Evolutionary conservation across 148 eudicot genomes (phyloP).

Genomic region (Amaranthus palmeri): DNA sequence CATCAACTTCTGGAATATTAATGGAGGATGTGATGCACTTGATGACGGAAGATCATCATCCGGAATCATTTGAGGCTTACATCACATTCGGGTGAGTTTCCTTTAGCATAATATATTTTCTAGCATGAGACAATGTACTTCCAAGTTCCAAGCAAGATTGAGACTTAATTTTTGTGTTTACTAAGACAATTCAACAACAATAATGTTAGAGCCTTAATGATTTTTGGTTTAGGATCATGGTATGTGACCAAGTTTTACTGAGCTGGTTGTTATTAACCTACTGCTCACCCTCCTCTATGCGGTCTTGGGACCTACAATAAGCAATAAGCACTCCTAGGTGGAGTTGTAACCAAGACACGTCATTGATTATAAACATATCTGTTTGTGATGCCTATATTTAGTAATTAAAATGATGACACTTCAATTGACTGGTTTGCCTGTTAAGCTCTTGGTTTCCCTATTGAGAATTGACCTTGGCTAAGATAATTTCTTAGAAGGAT

Average conservation of each 20-base stretch:
- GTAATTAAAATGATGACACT: background rate
- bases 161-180: background rate
- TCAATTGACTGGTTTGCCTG: background rate
- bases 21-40: conserved; percentile 80
- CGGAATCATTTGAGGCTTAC: conserved; percentile 48
- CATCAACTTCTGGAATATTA: conserved; percentile 87
- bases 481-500: background rate
- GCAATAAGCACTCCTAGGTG: too few relatives aligned
- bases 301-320: too few relatives aligned
- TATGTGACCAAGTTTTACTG: too few relatives aligned
- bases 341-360: too few relatives aligned
- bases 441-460: background rate
- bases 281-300: too few relatives aligned
- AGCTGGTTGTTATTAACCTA: too few relatives aligned
- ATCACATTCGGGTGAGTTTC: conserved; percentile 82
- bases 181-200: background rate
- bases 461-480: background rate
- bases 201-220: too few relatives aligned
- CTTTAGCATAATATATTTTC: background rate
- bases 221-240: too few relatives aligned
- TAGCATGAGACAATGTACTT: background rate
- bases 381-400: background rate
- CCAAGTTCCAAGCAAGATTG: background rate
- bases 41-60: conserved; percentile 48
- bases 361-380: background rate